Evolutionary conservation across 2,329 filamentous ascomycete genomes (phyloP).

Genomic region (Epichloe gansuensis): DNA sequence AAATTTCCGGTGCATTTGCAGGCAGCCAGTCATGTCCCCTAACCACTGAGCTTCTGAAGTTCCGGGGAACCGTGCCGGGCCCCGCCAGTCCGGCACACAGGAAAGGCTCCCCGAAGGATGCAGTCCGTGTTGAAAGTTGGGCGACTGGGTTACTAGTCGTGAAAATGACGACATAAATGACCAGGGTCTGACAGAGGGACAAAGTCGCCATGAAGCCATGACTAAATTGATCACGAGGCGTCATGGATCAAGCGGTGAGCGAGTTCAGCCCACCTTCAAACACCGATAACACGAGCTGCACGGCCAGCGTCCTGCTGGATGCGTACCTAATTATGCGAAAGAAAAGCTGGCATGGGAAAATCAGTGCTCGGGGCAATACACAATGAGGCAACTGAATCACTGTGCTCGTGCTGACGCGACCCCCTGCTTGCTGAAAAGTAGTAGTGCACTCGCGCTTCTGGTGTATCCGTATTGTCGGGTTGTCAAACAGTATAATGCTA

Average conservation of each 20-base stretch:
- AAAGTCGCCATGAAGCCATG: background rate
- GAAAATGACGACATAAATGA: constrained; percentile 2
- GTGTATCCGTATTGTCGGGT: constrained; percentile 8
- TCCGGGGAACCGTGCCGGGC: constrained; percentile 10
- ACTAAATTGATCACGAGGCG: constrained; percentile 1
- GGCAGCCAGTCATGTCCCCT: constrained; percentile 2
- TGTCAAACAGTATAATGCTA: background rate
- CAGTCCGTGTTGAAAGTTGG: background rate
- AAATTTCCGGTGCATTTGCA: background rate
- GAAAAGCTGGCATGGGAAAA: background rate
- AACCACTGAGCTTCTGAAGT: background rate
- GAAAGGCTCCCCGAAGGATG: constrained; percentile 1
- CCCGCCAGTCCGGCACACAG: constrained; percentile 8
- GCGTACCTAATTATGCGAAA: background rate
- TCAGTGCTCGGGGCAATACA: background rate
- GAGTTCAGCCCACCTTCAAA: background rate
- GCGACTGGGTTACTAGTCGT: background rate
- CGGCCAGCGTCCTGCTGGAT: background rate
- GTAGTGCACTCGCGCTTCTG: background rate
- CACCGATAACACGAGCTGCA: background rate
- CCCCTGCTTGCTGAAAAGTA: background rate
- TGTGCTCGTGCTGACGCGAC: constrained; percentile 1
- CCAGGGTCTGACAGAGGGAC: background rate
- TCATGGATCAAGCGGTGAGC: constrained; percentile 3
- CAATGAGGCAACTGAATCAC: background rate